Evolutionary conservation across 208 protist species (phyloP), one percentile per base, ranked within the genome.

Genomic region (Leishmania turanica): DNA sequence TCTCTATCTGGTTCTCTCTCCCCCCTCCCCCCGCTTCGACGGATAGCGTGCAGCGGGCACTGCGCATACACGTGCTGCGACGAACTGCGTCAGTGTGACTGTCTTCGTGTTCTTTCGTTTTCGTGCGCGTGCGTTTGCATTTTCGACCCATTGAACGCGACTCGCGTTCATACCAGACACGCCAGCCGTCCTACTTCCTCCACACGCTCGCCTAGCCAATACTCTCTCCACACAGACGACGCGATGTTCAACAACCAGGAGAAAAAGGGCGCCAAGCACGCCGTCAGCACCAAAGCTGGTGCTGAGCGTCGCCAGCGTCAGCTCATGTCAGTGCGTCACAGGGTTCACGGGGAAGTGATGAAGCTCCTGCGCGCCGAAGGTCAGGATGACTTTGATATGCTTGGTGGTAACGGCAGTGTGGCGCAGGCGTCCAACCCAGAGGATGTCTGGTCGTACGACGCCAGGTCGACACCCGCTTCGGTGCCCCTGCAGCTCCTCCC

Each of bases 401-500:
- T 76, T 19, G 42, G 31, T n/a, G 70, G 65, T 64, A 56, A 49
- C 34, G 62, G 17, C 4, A 68, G 42, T 37, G 51, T 78, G 45
- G 24, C 45, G 51, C 51, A 78, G 40, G 81, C 74, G 53, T 62
- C 82, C 60, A 79, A 82, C 74, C 69, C 69, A 8, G 80, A 84
- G 70, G 79, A 91, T 42, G 89, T 92, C 11, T 95, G 91, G 91
- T 79, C 84, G 34, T 95, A 88, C 77, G 71, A 90, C 71, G 53
- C 34, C 54, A 85, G 82, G 64, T 87, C 90, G 9, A 82, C 75
- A n/a, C 90, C 94, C 1, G 82, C 84, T n/a, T 80, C 70, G 5
- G 83, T 97, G 45, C 94, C 94, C n/a, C n/a, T 93, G 34, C 42
- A 70, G n/a, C 80, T 97, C 27, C 84, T 97, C 11, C 92, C 92